Evolutionary conservation across 2,329 filamentous ascomycete genomes (phyloP), one percentile per base, ranked within the genome.

Genomic region (Pyricularia sp.): DNA sequence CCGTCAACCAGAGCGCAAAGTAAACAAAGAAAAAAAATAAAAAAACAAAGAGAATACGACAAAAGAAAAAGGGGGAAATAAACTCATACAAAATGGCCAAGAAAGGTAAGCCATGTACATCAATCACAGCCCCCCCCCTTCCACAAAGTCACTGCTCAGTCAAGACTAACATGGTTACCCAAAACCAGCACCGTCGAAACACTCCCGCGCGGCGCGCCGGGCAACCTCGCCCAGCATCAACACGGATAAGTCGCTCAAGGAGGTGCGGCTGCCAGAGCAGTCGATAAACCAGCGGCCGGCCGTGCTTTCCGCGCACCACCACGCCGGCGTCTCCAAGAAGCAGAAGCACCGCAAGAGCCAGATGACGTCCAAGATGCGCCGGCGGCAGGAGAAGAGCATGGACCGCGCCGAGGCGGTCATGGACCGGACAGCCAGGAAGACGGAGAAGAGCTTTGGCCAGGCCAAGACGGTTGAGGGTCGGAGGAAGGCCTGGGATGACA

Each of bases 131-230:
- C 23, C 26, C 9, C 26, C 9, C 4, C 23, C 14, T 26, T 26
- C 4, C 4, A 68, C 6, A 64, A 20, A 31, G 17, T 36, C 5
- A n/a, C 66, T 2, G 25, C 28, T 61, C 33, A 4, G 2, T 20
- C 67, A n/a, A 2, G 33, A 42, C 68, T 67, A 50, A 69, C 65
- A 58, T 30, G 17, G 42, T 9, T 4, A 14, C 3, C n/a, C 23
- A 20, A 26, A 75, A 36, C 14, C 12, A 91, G 88, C 81, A 68
- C 82, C 83, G 58, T 92, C 90, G 4, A 78, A 88, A 69, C 90
- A 90, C 81, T 94, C 92, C 68, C 90, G 92, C 72, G 90, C 90
- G 70, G 90, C 90, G 59, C 87, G 91, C 75, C 88, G 92, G 72
- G 91, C 88, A 64, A 87, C 88, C 20, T 91, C 90, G 3, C 89